These are phyloP conservation scores for Populus alba DNA, from an alignment of 345 rosid genomes.

Conservation along the genomic window DNA sequence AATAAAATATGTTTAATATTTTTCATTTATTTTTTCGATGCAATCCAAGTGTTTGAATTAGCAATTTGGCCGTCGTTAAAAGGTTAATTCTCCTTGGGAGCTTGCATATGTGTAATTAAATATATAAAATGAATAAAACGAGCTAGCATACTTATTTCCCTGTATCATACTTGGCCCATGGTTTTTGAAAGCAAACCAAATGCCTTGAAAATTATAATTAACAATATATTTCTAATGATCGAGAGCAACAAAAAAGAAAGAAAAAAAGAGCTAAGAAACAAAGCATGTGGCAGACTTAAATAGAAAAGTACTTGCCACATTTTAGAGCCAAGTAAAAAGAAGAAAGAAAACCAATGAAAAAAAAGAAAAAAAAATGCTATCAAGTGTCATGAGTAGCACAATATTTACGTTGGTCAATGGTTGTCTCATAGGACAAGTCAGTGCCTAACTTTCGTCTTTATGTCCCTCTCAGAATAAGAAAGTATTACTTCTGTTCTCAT, in stretches of 20 bases:
- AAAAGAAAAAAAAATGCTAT: not conserved
- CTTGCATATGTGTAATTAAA: not conserved
- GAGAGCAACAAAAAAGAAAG: not conserved
- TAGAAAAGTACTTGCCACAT: constrained; percentile 5
- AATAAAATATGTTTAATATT: too few relatives aligned
- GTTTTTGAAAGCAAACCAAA: not conserved
- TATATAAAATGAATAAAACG: not conserved
- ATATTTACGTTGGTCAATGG: constrained; percentile 30
- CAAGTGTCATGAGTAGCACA: constrained; percentile 7
- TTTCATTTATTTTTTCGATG: too few relatives aligned
- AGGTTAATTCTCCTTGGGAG: not conserved
- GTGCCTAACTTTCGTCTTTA: constrained; percentile 32
- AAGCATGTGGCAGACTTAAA: constrained; percentile 3
- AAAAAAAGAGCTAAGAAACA: not conserved
- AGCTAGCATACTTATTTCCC: not conserved
- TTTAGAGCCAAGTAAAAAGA: not conserved
- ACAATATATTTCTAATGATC: not conserved
- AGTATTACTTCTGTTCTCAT: constrained; percentile 36
- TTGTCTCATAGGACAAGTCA: constrained; percentile 21
- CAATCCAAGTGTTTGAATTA: too few relatives aligned
- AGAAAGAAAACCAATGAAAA: not conserved
- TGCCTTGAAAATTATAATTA: not conserved
- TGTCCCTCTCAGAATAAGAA: constrained; percentile 45
- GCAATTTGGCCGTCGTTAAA: too few relatives aligned
- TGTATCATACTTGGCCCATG: not conserved